Percentiles rank a stretch among this genome's conserved stretches.
These are phyloP conservation scores for Eucalyptus polyanthemos DNA, from an alignment of 345 rosid genomes.

Conservation along the genomic window DNA sequence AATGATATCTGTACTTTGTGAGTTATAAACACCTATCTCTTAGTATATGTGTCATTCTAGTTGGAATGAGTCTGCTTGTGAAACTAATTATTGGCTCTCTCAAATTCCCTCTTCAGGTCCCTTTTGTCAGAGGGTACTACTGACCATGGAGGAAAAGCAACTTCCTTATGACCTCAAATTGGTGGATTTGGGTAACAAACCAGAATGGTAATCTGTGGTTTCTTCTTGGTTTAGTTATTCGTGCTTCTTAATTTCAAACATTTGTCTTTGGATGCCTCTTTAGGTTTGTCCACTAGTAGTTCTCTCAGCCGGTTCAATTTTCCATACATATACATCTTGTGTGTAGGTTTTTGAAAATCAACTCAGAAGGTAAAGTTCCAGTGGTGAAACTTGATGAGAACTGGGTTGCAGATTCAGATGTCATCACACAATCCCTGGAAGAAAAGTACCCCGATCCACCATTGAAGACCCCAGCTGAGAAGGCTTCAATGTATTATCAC, in stretches of 20 bases:
- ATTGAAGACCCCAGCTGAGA: conserved; percentile 66
- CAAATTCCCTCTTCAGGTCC: conserved; percentile 43
- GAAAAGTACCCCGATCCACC: conserved; percentile 86
- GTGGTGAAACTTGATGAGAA: conserved; percentile 69
- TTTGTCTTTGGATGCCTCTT: neutral
- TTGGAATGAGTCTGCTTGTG: neutral
- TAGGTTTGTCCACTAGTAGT: neutral
- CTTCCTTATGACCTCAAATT: conserved; percentile 77
- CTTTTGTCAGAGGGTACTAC: conserved; percentile 79
- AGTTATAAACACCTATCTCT: neutral
- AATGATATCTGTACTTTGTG: neutral
- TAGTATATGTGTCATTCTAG: neutral
- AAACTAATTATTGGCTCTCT: neutral
- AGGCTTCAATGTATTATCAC: conserved; percentile 55
- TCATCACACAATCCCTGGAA: conserved; percentile 68
- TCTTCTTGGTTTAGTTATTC: neutral
- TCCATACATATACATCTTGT: neutral
- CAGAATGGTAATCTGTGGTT: conserved; percentile 59
- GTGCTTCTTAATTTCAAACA: neutral
- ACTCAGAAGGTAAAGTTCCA: conserved; percentile 92
- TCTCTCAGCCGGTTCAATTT: neutral
- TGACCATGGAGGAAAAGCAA: conserved; percentile 88
- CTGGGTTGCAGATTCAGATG: conserved; percentile 96
- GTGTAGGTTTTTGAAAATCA: conserved; percentile 68
- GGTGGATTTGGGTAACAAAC: conserved; percentile 75